These are phyloP conservation scores for Torrubiellomyces zombiae DNA, from an alignment of 2,329 filamentous ascomycete species.

Conservation along the genomic window DNA sequence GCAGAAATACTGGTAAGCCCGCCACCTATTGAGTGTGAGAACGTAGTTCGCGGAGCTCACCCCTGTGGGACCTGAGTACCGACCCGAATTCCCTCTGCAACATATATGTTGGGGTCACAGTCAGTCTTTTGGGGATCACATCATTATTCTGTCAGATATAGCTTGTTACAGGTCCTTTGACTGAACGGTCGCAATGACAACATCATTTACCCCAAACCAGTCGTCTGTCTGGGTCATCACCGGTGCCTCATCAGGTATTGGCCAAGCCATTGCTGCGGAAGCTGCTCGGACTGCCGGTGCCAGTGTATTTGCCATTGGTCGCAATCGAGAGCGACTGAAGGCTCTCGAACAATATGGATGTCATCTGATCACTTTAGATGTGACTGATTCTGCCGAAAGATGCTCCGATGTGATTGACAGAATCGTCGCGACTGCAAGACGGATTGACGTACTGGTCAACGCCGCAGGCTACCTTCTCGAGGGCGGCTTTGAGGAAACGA, in stretches of 20 bases:
- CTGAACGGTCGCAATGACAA: too few relatives aligned
- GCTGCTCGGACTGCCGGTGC: slow-evolving; percentile 29
- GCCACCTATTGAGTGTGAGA: too few relatives aligned
- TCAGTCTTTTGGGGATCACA: too few relatives aligned
- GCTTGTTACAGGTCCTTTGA: too few relatives aligned
- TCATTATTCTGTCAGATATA: too few relatives aligned
- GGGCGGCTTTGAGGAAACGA: slow-evolving; percentile 25
- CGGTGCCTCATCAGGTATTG: slow-evolving; percentile 34
- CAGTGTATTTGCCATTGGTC: slow-evolving; percentile 34
- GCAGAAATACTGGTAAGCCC: too few relatives aligned
- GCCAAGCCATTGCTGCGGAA: slow-evolving; percentile 23
- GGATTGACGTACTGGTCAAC: slow-evolving; percentile 31
- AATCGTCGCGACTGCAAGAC: too few relatives aligned
- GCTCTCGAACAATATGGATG: slow-evolving; percentile 27
- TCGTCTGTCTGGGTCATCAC: slow-evolving; percentile 41
- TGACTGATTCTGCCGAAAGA: slow-evolving; percentile 21
- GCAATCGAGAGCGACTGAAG: slow-evolving; percentile 20
- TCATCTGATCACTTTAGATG: slow-evolving; percentile 26
- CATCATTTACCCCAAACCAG: too few relatives aligned
- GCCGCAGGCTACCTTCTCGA: slow-evolving; percentile 28
- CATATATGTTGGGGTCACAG: too few relatives aligned
- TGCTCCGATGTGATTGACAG: slow-evolving; percentile 13
- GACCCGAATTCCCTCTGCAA: too few relatives aligned
- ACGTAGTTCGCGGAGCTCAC: too few relatives aligned
- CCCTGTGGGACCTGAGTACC: too few relatives aligned